Percentiles rank a stretch among this genome's conserved stretches.
Evolutionary conservation across 306 rosid species (phyloP).

Genomic region (Corylus heterophylla): DNA sequence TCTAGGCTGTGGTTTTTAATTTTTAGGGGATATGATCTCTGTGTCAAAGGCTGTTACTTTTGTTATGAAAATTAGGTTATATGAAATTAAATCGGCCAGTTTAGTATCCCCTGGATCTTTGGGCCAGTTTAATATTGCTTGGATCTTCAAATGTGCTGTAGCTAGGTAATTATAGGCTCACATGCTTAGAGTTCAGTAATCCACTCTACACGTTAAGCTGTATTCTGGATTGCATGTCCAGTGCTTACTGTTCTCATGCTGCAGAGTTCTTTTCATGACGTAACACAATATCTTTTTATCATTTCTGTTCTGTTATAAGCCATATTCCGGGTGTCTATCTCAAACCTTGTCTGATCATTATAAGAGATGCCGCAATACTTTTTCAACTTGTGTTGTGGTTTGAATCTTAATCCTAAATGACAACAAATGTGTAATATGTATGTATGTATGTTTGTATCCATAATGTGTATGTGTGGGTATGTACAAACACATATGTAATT

Average conservation of each 20-base stretch:
- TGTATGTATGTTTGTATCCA: too few relatives aligned
- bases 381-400: neutral
- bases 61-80: neutral
- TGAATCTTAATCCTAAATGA: neutral
- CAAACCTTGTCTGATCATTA: neutral
- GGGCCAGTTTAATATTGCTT: neutral
- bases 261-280: slow-evolving; percentile 2
- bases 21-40: neutral
- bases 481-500: neutral
- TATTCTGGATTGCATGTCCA: slow-evolving; percentile 4
- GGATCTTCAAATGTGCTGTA: slow-evolving; percentile 1
- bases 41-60: neutral
- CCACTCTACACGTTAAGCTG: neutral
- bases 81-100: neutral
- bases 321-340: neutral
- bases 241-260: slow-evolving; percentile 14
- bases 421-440: neutral
- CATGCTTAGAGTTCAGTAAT: neutral
- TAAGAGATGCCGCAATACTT: neutral
- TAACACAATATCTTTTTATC: neutral
- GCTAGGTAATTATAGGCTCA: neutral
- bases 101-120: slow-evolving; percentile 7
- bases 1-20: neutral
- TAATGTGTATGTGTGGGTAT: too few relatives aligned
- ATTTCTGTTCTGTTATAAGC: neutral